Base-by-base conservation (phyloP, 148 eudicot species). In the Persicaria maculosa region DNA sequence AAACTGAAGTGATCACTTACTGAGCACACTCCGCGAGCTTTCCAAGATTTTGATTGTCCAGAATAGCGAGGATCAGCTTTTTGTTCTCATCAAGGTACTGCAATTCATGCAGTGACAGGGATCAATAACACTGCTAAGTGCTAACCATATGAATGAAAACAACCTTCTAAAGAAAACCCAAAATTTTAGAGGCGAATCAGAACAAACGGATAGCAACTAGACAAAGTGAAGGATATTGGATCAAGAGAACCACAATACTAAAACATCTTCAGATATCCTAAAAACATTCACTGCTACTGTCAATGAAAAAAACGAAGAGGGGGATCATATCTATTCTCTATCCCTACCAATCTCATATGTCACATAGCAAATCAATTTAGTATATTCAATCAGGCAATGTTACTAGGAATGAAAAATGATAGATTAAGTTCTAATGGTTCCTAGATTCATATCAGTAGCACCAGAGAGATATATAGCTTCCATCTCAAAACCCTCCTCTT, bases 81-180 rank as follows among this genome's bases (percentile, higher is more conserved):
- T 92, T 95, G 88, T 95, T 95, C 85, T 95, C 97, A 36, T 95
- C 99, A 6, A 95, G 99, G 82, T 82, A 92, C 99, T 95, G 89
- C 88, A 86, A 86, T 68, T 57, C 67, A 44, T 65, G 54, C 14
- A 47, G 45, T 43, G 22, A 11, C 46, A 44, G 43, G 20, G 50
- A 16, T 20, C 50, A 75, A 22, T 16, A 65, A 65, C 17, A 16
- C 43, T 40, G 47, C 17, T 16, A 43, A 16, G 15, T 40, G 47
- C 17, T 16, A 43, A 40, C 40, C 40, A 31, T 31, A 65, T 1
- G 25, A 59, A 14, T 20, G 15, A 65, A 10, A 14, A 14, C 12
- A 40, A 36, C 70, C 43, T 65, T 9, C 47, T 14, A 12, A 31
- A 12, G 6, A 11, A 43, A 31, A 4, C 44, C 12, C 44, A 31